Evolutionary conservation across 148 eudicot species (phyloP).

Genomic region (Silene uniflora): DNA sequence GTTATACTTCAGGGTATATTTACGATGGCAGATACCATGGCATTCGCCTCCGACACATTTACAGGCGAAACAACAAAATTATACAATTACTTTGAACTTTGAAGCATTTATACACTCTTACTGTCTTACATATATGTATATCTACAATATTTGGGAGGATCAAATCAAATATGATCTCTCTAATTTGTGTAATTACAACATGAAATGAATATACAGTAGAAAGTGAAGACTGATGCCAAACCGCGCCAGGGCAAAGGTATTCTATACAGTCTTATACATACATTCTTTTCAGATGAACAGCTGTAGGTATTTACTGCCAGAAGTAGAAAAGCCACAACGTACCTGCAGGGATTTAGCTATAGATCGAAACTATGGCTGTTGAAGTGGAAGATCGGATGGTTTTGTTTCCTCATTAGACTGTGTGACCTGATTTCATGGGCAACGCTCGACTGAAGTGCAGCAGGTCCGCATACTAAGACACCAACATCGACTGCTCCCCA

Average conservation of each 20-base stretch:
- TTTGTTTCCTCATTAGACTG: constrained; percentile 41
- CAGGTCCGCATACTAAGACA: constrained; percentile 86
- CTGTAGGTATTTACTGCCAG: not conserved
- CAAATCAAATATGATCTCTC: not conserved
- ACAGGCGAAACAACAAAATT: not conserved
- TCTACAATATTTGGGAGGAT: not conserved
- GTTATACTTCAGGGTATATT: not conserved
- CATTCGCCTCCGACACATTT: not conserved
- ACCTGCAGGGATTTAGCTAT: constrained; percentile 16
- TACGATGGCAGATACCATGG: too few species aligned
- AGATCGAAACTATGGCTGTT: constrained; percentile 83
- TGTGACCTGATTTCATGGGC: constrained; percentile 72
- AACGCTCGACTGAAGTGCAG: constrained; percentile 58
- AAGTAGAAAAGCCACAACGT: not conserved
- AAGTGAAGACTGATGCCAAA: not conserved
- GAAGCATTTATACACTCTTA: not conserved
- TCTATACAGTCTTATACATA: not conserved
- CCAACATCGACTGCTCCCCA: constrained; percentile 80
- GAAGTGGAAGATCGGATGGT: constrained; percentile 72
- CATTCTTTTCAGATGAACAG: not conserved
- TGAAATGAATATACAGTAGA: not conserved
- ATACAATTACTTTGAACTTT: not conserved
- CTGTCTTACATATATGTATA: not conserved
- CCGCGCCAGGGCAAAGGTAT: not conserved
- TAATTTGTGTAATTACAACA: constrained; percentile 3